Conservation (phyloP, 2,329 filamentous ascomycete species). For the Fusarium nurragi region DNA sequence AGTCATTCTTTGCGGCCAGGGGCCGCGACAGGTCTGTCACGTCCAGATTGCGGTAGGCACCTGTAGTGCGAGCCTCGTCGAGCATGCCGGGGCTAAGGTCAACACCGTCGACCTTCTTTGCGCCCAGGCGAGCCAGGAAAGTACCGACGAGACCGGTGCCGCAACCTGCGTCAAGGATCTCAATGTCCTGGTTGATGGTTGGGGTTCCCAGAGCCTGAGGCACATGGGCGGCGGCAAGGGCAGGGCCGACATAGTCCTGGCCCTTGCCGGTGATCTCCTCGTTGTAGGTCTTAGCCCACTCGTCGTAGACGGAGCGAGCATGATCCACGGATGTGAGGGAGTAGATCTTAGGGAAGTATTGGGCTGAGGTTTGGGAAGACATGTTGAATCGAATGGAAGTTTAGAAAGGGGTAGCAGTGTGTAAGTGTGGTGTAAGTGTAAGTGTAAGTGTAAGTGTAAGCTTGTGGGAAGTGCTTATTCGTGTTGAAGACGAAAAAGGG, state of each 20-base stretch:
- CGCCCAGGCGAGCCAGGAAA: slow-evolving; percentile 55
- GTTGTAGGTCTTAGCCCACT: slow-evolving; percentile 51
- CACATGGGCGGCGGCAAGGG: slow-evolving; percentile 49
- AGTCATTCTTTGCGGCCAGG: slow-evolving; percentile 51
- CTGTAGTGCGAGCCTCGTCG: slow-evolving; percentile 58
- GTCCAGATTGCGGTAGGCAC: slow-evolving; percentile 57
- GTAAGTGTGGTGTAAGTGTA: background rate
- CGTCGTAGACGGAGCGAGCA: slow-evolving; percentile 48
- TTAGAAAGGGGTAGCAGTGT: background rate
- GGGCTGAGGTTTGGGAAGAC: slow-evolving; percentile 39
- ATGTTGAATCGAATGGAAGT: slow-evolving; percentile 16
- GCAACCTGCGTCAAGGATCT: slow-evolving; percentile 64
- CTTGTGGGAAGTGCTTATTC: slow-evolving; percentile 3
- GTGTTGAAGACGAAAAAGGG: slow-evolving; percentile 20
- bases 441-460: background rate
- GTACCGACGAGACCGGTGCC: slow-evolving; percentile 64
- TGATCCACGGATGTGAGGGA: slow-evolving; percentile 41
- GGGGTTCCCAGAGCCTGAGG: slow-evolving; percentile 44
- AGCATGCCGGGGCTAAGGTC: slow-evolving; percentile 65
- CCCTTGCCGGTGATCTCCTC: slow-evolving; percentile 47
- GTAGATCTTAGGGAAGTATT: slow-evolving; percentile 44
- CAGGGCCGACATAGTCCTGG: slow-evolving; percentile 56
- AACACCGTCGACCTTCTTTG: slow-evolving; percentile 60
- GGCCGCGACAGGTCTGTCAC: slow-evolving; percentile 58
- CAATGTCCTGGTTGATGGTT: slow-evolving; percentile 34